A percentile compares a stretch with the other conserved stretches of the same genome.
Evolutionary conservation across 1,284 basidiomycete species (phyloP).

Genomic region (Papiliotrema terrestris): DNA sequence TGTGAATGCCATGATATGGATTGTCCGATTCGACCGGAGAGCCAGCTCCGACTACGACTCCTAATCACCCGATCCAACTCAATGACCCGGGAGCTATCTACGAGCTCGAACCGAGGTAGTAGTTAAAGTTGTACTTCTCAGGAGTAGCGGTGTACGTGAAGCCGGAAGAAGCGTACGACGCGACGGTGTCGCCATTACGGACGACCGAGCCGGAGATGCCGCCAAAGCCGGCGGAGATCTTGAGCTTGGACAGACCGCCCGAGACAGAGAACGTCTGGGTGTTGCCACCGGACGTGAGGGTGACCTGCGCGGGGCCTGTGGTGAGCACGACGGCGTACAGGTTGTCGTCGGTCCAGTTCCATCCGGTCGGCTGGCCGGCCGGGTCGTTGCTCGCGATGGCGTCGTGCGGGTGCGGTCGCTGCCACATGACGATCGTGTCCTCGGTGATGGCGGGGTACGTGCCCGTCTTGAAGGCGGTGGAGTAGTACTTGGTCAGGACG

Average conservation of each 20-base stretch:
- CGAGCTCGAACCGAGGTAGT: constrained; percentile 32
- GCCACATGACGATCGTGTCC: constrained; percentile 68
- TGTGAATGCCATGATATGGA: neutral
- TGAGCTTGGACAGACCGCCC: constrained; percentile 41
- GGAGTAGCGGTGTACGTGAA: constrained; percentile 35
- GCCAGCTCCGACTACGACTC: neutral
- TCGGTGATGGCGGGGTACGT: constrained; percentile 57
- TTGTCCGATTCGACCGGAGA: neutral
- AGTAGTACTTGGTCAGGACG: constrained; percentile 58
- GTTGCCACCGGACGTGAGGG: constrained; percentile 46
- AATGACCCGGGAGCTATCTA: neutral
- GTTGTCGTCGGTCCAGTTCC: constrained; percentile 51
- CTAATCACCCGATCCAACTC: neutral
- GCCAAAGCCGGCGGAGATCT: constrained; percentile 29
- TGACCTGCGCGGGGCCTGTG: constrained; percentile 56
- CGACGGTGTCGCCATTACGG: constrained; percentile 28
- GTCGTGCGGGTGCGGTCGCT: constrained; percentile 63
- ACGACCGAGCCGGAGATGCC: constrained; percentile 32
- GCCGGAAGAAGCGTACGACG: constrained; percentile 27
- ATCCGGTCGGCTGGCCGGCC: constrained; percentile 30
- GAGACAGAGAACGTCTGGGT: constrained; percentile 24
- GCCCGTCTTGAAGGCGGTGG: constrained; percentile 71
- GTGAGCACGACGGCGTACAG: constrained; percentile 64
- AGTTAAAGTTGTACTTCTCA: constrained; percentile 46
- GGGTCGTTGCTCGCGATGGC: constrained; percentile 48